These are phyloP conservation scores for Pelargonium nanum DNA, from an alignment of 345 rosid species.

Conservation along the genomic window DNA sequence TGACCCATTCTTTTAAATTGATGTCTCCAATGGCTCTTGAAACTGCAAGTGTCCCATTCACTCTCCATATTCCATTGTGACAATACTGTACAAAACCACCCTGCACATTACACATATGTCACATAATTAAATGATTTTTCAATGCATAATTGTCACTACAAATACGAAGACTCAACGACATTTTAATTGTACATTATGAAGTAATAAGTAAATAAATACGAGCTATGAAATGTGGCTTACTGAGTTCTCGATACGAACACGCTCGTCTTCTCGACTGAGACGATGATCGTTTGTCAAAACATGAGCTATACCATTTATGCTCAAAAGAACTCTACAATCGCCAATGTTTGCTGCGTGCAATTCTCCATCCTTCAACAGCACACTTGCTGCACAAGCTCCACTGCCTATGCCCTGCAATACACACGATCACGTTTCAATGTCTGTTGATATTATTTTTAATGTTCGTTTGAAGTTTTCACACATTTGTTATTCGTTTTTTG, in stretches of 20 bases:
- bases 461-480: neutral
- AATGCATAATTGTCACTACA: too few species aligned
- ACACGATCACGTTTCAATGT: neutral
- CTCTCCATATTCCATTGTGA: conserved; percentile 38
- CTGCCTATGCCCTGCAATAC: conserved; percentile 26
- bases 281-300: conserved; percentile 35
- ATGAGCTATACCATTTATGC: conserved; percentile 33
- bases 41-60: conserved; percentile 42
- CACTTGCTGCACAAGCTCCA: conserved; percentile 44
- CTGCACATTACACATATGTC: conserved; percentile 14
- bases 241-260: conserved; percentile 31
- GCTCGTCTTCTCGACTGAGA: conserved; percentile 31
- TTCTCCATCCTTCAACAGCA: conserved; percentile 26
- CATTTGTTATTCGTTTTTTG: neutral
- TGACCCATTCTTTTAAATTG: conserved; percentile 41
- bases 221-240: conserved; percentile 7
- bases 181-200: neutral
- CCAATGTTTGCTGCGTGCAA: conserved; percentile 39
- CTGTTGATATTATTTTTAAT: neutral
- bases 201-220: neutral
- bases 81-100: conserved; percentile 43
- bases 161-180: too few species aligned
- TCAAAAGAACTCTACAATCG: conserved; percentile 39
- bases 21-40: conserved; percentile 50
- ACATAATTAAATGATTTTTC: neutral